Evolutionary conservation across 2,329 filamentous ascomycete species (phyloP), one percentile per base, ranked within the genome.

Genomic region (Arachnomyces sp.): DNA sequence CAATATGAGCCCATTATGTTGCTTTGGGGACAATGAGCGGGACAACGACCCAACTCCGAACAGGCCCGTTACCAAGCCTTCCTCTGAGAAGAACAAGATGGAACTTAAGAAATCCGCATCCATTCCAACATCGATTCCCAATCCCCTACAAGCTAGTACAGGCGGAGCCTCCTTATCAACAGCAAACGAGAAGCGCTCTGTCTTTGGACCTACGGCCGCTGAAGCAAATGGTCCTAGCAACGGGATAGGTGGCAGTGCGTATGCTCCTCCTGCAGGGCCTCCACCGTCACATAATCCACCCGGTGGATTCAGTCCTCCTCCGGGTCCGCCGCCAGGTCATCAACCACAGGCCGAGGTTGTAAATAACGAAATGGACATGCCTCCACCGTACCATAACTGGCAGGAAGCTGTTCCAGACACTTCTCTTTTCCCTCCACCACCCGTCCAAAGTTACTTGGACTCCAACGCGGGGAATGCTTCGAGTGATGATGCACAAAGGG

Each of bases 381-480:
- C 75, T 11, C 75, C 75, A 13, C 71, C 74, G 17, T 78, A 79
- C 50, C 77, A 80, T 55, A 74, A 78, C 57, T 82, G 78, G 78
- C 71, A 75, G 38, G 59, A 63, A 31, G 64, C 71, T 2, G 68
- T 80, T 3, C 76, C 77, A 4, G 77, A 81, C 50, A 79, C 68
- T 12, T 57, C 74, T 3, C 63, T 71, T n/a, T 66, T 81, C 7
- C 77, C 77, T 2, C 77, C 77, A 18, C 77, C 78, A 1, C 78
- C 78, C 6, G 65, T 71, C 2, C 60, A 77, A 28, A 66, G 67
- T 13, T 68, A 77, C 48, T 67, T 73, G 31, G 60, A 47, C 38
- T 79, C 75, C 6, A 72, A 73, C 2, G 71, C 73, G 1, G 73
- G 74, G 5, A 82, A 82, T 53, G 74, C 78, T 11, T 66, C 66